Evolutionary conservation across 441 rosid species (phyloP).

Genomic region (Capsella rubella): DNA sequence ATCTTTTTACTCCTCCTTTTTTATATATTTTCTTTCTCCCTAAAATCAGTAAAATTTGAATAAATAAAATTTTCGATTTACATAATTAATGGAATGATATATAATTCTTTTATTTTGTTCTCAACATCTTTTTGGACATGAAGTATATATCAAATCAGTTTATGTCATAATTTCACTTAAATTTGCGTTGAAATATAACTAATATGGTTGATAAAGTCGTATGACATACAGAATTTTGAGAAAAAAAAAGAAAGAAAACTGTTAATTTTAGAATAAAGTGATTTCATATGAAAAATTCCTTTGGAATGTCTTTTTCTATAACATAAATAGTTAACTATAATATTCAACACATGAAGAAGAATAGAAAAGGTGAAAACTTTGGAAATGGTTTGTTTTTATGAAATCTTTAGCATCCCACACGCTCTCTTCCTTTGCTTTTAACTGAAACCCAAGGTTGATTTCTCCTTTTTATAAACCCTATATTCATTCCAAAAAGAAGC

Average conservation of each 20-base stretch:
- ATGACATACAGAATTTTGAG: neutral
- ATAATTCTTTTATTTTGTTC: too few relatives aligned
- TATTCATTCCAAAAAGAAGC: conserved; percentile 46
- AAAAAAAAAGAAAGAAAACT: neutral
- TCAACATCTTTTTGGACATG: neutral
- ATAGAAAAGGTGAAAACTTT: conserved; percentile 49
- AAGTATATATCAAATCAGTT: neutral
- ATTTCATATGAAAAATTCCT: conserved; percentile 12
- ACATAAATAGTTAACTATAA: conserved; percentile 21
- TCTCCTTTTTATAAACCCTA: conserved; percentile 40
- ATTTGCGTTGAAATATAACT: neutral
- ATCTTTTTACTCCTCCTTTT: neutral
- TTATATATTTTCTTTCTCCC: neutral
- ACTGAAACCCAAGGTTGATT: conserved; percentile 49
- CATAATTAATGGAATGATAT: neutral
- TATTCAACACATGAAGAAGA: conserved; percentile 42
- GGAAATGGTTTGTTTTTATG: conserved; percentile 37
- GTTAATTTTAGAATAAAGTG: conserved; percentile 11
- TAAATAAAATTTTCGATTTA: neutral
- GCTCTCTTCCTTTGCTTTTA: conserved; percentile 40
- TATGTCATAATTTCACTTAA: neutral
- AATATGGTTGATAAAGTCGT: neutral
- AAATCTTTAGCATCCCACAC: conserved; percentile 43
- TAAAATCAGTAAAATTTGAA: too few relatives aligned
- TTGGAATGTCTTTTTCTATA: conserved; percentile 13